Base-by-base conservation (phyloP, 1,284 basidiomycete species). In the Dichomitus squalens region DNA sequence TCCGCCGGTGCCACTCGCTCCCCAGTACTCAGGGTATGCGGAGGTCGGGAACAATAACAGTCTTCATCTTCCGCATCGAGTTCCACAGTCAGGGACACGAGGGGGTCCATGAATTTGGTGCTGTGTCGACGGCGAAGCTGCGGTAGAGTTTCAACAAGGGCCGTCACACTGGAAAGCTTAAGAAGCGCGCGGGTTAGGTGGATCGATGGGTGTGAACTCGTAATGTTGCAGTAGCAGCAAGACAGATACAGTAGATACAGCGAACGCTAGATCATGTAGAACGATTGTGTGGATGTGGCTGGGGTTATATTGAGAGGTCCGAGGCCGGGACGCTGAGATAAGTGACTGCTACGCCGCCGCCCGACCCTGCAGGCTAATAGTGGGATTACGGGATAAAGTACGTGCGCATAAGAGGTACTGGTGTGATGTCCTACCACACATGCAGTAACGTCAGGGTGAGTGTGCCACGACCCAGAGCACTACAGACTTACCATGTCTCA, bases 281-380 rank as follows among this genome's bases (percentile, higher is more conserved):
- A 58, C 12, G 60, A 58, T n/a, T 35, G 56, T 57, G 57, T 31
- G 34, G 46, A 38, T 52, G 47, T 25, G 41, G 34, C 33, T 44
- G 35, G 49, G 16, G n/a, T n/a, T n/a, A n/a, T n/a, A n/a, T n/a
- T n/a, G n/a, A n/a, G 18, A 39, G 11, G 40, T 53, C 43, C 25
- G 48, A 27, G 29, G 36, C 34, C 11, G 20, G 46, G 29, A 34
- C 12, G 29, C 38, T 11, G 47, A 20, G 31, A 53, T 50, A 53
- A 53, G 27, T 53, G 43, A 56, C 47, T 36, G 49, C 31, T 6
- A 21, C 7, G 21, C 25, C 51, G 48, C 33, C 39, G 50, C 53
- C 43, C 44, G 57, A 52, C 53, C 51, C 46, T 50, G 55, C 61
- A 53, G 50, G 58, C 38, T 34, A 47, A 40, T 43, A 50, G 16